Evolutionary conservation across 345 rosid genomes (phyloP).

Genomic region (Rhizophora mangle): DNA sequence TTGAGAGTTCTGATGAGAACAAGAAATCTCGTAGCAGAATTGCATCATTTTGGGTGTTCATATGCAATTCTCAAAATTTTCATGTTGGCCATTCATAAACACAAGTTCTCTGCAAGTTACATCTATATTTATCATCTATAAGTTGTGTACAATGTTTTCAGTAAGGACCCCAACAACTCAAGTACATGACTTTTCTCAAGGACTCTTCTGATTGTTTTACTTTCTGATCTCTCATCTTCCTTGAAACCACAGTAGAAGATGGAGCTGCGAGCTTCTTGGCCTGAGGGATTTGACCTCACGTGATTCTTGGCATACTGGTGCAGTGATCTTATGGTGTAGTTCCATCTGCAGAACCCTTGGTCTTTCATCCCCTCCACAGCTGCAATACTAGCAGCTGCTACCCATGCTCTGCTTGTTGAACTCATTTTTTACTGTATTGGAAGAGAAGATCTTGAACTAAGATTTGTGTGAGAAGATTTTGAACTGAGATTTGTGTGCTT

Average conservation of each 20-base stretch:
- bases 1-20: no score
- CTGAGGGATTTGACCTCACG: slow-evolving; percentile 35
- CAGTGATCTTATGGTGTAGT: slow-evolving; percentile 34
- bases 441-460: no score
- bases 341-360: slow-evolving; percentile 62
- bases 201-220: slow-evolving; percentile 26
- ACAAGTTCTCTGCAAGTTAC: no score
- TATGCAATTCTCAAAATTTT: no score
- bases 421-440: slow-evolving; percentile 10
- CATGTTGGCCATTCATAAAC: no score
- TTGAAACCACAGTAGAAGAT: slow-evolving; percentile 22
- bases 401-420: slow-evolving; percentile 46
- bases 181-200: slow-evolving; percentile 14
- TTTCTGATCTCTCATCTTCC: slow-evolving; percentile 5
- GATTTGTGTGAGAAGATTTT: not conserved
- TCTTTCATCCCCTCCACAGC: slow-evolving; percentile 63
- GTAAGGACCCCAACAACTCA: no score
- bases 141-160: no score
- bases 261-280: slow-evolving; percentile 43
- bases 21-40: no score
- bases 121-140: no score
- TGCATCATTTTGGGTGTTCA: no score
- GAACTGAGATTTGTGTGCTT: not conserved
- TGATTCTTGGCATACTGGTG: slow-evolving; percentile 45
- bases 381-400: slow-evolving; percentile 45